Conservation (phyloP, 768 basidiomycete species). For the Suillus hirtellus region DNA sequence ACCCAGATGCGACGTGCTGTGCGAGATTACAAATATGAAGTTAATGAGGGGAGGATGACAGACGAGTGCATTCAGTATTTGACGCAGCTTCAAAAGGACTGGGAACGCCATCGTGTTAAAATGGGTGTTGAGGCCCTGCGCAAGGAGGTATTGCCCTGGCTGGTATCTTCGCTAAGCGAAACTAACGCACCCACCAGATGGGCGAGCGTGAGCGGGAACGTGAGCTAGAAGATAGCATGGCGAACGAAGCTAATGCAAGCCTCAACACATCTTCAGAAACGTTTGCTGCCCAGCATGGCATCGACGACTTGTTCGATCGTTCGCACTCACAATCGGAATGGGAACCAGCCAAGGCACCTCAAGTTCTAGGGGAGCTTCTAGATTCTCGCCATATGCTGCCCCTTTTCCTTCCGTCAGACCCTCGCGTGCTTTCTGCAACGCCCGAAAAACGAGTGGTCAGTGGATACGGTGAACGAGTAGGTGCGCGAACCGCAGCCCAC, state of each 20-base stretch:
- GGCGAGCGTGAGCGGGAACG: conserved; percentile 67
- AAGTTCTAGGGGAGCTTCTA: conserved; percentile 85
- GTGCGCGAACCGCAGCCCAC: conserved; percentile 17
- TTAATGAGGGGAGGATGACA: conserved; percentile 88
- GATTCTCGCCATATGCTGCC: conserved; percentile 95
- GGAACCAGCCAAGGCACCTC: conserved; percentile 76
- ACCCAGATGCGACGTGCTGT: conserved; percentile 88
- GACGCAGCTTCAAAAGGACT: conserved; percentile 93
- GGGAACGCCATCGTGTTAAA: conserved; percentile 90
- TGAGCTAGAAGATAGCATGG: conserved; percentile 44
- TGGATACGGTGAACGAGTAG: conserved; percentile 21
- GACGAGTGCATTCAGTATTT: conserved; percentile 96
- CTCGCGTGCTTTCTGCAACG: conserved; percentile 70
- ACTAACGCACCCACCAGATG: conserved; percentile 45
- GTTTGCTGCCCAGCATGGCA: conserved; percentile 48
- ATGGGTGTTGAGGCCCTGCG: conserved; percentile 82
- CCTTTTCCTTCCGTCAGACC: conserved; percentile 78
- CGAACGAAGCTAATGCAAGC: conserved; percentile 34
- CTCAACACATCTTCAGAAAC: conserved; percentile 35
- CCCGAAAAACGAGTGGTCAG: conserved; percentile 45
- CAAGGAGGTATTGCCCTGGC: conserved; percentile 60
- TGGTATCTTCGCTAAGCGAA: background rate
- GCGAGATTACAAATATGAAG: conserved; percentile 91
- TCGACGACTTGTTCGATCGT: conserved; percentile 83
- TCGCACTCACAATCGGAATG: conserved; percentile 64